These are phyloP conservation scores for Serpula lacrymans DNA, from an alignment of 768 basidiomycete species.

Conservation along the genomic window DNA sequence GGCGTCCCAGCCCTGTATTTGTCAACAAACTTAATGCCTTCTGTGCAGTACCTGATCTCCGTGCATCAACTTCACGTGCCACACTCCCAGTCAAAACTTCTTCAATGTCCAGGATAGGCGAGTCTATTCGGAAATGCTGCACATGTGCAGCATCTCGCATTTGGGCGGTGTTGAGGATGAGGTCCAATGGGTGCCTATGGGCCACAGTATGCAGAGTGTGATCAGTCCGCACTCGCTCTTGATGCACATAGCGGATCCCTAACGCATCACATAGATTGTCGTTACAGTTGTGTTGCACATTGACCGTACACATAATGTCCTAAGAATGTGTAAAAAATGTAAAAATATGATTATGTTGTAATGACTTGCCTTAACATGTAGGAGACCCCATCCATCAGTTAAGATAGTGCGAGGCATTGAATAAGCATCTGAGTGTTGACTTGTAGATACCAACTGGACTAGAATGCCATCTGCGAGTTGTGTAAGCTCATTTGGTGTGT, in stretches of 20 bases:
- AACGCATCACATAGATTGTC: slow-evolving; percentile 8
- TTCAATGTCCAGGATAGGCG: slow-evolving; percentile 2
- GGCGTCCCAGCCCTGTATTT: too few species aligned
- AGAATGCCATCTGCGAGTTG: too few species aligned
- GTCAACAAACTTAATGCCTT: too few species aligned
- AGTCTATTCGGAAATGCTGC: slow-evolving; percentile 12
- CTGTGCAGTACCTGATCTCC: too few species aligned
- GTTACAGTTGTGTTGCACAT: slow-evolving; percentile 18
- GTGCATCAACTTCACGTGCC: background rate
- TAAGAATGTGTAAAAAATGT: too few species aligned
- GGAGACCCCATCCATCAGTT: too few species aligned
- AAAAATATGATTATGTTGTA: too few species aligned
- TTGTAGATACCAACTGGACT: too few species aligned
- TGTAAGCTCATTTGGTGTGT: too few species aligned
- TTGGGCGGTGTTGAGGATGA: slow-evolving; percentile 22
- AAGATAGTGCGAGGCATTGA: too few species aligned
- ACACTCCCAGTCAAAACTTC: background rate
- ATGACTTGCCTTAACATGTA: too few species aligned
- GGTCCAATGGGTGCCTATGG: slow-evolving; percentile 3
- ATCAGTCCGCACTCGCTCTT: slow-evolving; percentile 11
- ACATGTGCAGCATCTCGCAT: slow-evolving; percentile 22
- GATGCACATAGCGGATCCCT: background rate
- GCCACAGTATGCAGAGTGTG: background rate
- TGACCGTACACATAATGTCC: slow-evolving; percentile 14
- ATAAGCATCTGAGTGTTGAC: too few species aligned